phyloP scores from a whole-genome alignment of 768 basidiomycete genomes.

The Lactarius quietus region DNA sequence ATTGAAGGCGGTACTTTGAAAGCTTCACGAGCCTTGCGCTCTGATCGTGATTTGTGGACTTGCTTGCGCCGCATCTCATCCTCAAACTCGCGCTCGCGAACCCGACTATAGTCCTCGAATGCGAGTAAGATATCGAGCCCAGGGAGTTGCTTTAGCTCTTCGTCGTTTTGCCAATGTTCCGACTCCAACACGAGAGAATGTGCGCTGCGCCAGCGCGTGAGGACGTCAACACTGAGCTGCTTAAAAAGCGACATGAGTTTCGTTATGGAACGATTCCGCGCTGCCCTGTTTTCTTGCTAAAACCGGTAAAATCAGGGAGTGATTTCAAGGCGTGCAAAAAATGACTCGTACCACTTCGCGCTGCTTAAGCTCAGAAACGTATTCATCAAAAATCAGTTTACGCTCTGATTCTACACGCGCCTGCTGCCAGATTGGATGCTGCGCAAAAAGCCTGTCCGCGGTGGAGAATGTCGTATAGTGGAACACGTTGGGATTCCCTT shows the following conservation, averaged over 20 bases:
- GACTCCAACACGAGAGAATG: constrained; percentile 73
- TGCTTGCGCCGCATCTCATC: constrained; percentile 76
- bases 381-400: constrained; percentile 87
- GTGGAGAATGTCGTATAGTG: constrained; percentile 90
- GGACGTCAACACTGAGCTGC: constrained; percentile 81
- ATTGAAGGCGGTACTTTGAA: constrained; percentile 59
- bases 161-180: constrained; percentile 72
- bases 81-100: constrained; percentile 88
- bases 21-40: constrained; percentile 86
- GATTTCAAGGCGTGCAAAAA: background rate
- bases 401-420: constrained; percentile 83
- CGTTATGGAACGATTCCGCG: constrained; percentile 73
- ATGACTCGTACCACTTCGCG: constrained; percentile 74
- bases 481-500: constrained; percentile 82
- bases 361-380: constrained; percentile 78
- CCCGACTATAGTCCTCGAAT: constrained; percentile 91
- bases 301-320: constrained; percentile 11
- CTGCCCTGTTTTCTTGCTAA: constrained; percentile 75
- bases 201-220: constrained; percentile 90
- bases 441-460: constrained; percentile 79
- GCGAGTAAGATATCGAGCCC: constrained; percentile 88
- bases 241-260: constrained; percentile 86
- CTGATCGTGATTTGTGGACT: constrained; percentile 79
- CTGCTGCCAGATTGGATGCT: constrained; percentile 90
- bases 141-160: constrained; percentile 77